phyloP scores from a whole-genome alignment of 139 green algal species.

The Chlorella sp. region DNA sequence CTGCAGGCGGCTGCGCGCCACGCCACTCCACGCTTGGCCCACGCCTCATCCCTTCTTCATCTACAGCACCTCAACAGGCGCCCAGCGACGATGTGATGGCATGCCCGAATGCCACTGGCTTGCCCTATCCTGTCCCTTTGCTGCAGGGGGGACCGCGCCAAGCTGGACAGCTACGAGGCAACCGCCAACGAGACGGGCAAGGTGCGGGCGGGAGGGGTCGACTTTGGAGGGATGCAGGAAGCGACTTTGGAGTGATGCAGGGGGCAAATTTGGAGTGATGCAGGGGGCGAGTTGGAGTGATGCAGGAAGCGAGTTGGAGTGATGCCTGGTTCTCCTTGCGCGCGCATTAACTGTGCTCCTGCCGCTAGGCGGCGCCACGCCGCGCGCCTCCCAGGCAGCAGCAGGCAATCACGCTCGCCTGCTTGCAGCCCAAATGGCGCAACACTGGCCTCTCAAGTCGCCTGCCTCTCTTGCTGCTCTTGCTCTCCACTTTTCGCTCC shows the following conservation, averaged over 20 bases:
- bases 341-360: not conserved
- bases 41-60: not conserved
- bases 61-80: too few relatives aligned
- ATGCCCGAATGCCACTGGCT: too few relatives aligned
- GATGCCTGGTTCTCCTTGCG: not conserved
- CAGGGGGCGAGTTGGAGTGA: not conserved
- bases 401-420: too few relatives aligned
- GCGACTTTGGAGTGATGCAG: too few relatives aligned
- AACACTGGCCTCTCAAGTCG: too few relatives aligned
- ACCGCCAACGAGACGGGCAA: not conserved
- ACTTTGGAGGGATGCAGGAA: not conserved
- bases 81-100: too few relatives aligned
- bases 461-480: too few relatives aligned
- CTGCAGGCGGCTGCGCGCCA: not conserved
- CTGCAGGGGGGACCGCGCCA: not conserved
- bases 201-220: not conserved
- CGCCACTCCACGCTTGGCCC: not conserved
- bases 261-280: not conserved
- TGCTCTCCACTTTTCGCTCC: not conserved
- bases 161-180: not conserved
- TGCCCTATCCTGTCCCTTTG: too few relatives aligned
- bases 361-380: not conserved
- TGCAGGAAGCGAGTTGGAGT: not conserved
- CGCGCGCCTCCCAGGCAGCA: not conserved
- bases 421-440: too few relatives aligned